These are phyloP conservation scores for Neurospora sp. DNA, from an alignment of 495 filamentous ascomycete species.

Conservation along the genomic window DNA sequence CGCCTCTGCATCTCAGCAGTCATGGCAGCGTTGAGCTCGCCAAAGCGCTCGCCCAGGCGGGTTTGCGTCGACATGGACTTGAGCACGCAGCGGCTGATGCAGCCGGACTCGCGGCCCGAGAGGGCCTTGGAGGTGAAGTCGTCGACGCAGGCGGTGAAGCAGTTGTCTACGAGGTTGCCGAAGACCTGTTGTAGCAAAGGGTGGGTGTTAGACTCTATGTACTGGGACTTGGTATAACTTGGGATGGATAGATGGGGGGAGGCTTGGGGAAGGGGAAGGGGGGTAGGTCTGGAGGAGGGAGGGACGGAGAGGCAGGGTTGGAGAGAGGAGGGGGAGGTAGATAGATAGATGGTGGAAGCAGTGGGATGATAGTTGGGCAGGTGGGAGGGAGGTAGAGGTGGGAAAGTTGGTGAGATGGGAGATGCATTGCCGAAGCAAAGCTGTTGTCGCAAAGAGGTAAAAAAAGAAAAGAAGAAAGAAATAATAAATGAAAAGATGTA, in stretches of 20 bases:
- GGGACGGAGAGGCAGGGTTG: background rate
- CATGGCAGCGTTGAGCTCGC: constrained; percentile 87
- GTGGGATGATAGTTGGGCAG: background rate
- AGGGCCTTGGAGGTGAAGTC: constrained; percentile 98
- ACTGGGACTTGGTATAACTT: background rate
- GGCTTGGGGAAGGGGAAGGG: background rate
- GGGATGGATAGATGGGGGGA: background rate
- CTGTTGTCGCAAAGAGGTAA: background rate
- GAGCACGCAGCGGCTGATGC: constrained; percentile 85
- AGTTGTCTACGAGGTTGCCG: constrained; percentile 86
- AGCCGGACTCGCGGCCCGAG: constrained; percentile 72
- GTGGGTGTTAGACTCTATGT: constrained; percentile 1
- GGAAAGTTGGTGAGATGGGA: background rate
- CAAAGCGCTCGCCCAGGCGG: constrained; percentile 81
- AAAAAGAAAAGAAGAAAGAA: background rate
- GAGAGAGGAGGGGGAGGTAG: background rate
- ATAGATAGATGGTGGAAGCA: background rate
- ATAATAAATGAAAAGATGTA: background rate
- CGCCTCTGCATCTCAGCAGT: constrained; percentile 50
- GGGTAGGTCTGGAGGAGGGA: background rate
- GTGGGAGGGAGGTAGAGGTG: background rate
- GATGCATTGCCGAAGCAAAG: background rate
- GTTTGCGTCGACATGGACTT: constrained; percentile 86
- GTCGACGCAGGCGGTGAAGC: constrained; percentile 94
- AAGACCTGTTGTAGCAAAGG: constrained; percentile 59